These are phyloP conservation scores for Colletotrichum paranaense DNA, from an alignment of 2,329 filamentous ascomycete genomes.

Conservation along the genomic window DNA sequence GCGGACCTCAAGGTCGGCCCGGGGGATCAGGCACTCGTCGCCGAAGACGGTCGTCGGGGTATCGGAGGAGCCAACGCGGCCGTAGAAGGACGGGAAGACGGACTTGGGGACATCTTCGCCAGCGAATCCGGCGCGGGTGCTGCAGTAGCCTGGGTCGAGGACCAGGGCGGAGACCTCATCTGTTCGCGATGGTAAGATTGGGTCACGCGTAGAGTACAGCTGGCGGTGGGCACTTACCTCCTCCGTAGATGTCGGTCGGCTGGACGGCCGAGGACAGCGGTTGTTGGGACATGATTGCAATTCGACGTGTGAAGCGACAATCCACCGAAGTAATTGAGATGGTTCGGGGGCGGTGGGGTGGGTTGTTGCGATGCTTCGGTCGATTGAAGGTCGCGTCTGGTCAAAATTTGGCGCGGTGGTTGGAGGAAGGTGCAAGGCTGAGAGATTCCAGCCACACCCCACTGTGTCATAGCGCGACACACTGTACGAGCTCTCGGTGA, in stretches of 20 bases:
- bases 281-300: slow-evolving; percentile 64
- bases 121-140: slow-evolving; percentile 93
- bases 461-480: slow-evolving; percentile 27
- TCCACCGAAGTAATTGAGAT: slow-evolving; percentile 19
- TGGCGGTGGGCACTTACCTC: slow-evolving; percentile 56
- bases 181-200: slow-evolving; percentile 48
- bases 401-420: slow-evolving; percentile 31
- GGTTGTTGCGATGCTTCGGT: slow-evolving; percentile 28
- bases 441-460: slow-evolving; percentile 34
- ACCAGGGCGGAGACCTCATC: slow-evolving; percentile 98
- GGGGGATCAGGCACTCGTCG: slow-evolving; percentile 88
- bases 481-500: slow-evolving; percentile 34
- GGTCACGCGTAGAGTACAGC: slow-evolving; percentile 19
- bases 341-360: slow-evolving; percentile 3
- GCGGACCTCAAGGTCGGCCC: slow-evolving; percentile 81
- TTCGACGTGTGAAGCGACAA: slow-evolving; percentile 10
- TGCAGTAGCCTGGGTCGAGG: slow-evolving; percentile 93
- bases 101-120: slow-evolving; percentile 98
- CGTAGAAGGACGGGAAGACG: slow-evolving; percentile 91
- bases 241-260: slow-evolving; percentile 73
- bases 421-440: slow-evolving; percentile 36
- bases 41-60: slow-evolving; percentile 77
- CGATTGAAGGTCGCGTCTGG: slow-evolving; percentile 29
- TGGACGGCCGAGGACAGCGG: slow-evolving; percentile 65
- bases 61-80: slow-evolving; percentile 63